These are phyloP conservation scores for Lachancea nothofagi DNA, from an alignment of 805 yeast species.

Conservation along the genomic window DNA sequence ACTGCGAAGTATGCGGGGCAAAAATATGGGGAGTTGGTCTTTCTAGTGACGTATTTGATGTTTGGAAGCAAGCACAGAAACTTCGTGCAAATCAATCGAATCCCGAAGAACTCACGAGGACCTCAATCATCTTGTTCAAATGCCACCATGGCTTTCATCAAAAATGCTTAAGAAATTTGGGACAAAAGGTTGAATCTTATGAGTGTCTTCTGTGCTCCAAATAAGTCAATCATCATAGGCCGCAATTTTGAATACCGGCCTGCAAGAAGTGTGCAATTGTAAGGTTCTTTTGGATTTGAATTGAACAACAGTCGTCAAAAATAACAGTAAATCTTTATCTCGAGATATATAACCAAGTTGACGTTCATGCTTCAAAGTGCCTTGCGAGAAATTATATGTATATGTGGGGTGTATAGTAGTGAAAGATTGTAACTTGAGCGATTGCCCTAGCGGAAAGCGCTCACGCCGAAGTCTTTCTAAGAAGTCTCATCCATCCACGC, in stretches of 20 bases:
- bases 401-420: no score
- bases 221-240: background rate
- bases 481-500: constrained; percentile 77
- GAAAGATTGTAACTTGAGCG: no score
- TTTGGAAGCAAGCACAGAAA: constrained; percentile 48
- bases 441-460: background rate
- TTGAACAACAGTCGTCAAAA: no score
- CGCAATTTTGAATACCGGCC: background rate
- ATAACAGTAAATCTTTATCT: no score
- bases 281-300: no score
- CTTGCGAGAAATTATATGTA: no score
- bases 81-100: background rate
- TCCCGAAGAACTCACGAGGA: background rate
- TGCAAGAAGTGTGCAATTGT: no score
- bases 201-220: constrained; percentile 22
- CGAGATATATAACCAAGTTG: no score
- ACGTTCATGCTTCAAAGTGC: no score
- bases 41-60: constrained; percentile 41
- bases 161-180: constrained; percentile 26
- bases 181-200: constrained; percentile 18
- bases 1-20: constrained; percentile 75
- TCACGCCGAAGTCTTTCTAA: background rate
- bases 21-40: constrained; percentile 64
- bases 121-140: constrained; percentile 19
- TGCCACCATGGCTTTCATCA: constrained; percentile 31